These are phyloP conservation scores for Chlorencoelia australis DNA, from an alignment of 2,329 filamentous ascomycete genomes.

Conservation along the genomic window DNA sequence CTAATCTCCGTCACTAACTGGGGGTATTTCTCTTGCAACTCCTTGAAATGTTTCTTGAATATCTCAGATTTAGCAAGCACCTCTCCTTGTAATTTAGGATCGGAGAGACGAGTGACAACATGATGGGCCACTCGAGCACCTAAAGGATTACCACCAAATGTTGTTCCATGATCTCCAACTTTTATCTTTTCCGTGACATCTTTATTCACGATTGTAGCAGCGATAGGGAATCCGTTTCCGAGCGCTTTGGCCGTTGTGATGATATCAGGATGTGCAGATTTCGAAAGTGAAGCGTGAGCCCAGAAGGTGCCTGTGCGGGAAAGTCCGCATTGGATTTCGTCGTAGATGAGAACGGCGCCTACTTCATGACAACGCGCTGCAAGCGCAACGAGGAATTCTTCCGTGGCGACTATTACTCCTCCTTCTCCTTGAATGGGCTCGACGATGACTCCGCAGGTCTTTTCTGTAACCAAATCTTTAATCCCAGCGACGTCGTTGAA, in stretches of 20 bases:
- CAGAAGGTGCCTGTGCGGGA: constrained; percentile 80
- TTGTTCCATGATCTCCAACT: constrained; percentile 63
- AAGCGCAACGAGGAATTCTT: constrained; percentile 77
- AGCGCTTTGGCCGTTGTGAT: constrained; percentile 92
- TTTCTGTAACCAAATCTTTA: constrained; percentile 63
- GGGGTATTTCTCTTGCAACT: constrained; percentile 52
- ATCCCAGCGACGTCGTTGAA: constrained; percentile 75
- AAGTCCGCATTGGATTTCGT: constrained; percentile 95
- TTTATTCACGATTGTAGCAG: constrained; percentile 56
- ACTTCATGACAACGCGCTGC: constrained; percentile 77
- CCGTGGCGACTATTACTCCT: constrained; percentile 73
- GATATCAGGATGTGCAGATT: constrained; percentile 83
- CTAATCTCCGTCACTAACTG: constrained; percentile 67
- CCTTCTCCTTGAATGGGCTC: constrained; percentile 98
- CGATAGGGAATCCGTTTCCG: constrained; percentile 93
- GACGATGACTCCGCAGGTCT: constrained; percentile 88
- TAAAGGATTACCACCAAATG: constrained; percentile 64
- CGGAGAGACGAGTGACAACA: constrained; percentile 67
- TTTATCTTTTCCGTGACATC: constrained; percentile 57
- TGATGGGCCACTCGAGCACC: constrained; percentile 68
- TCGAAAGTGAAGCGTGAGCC: constrained; percentile 70
- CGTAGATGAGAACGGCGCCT: constrained; percentile 81
- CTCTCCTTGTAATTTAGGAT: constrained; percentile 55
- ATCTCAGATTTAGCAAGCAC: constrained; percentile 58
- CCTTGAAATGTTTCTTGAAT: constrained; percentile 48